Base-by-base conservation (phyloP, 1,139 yeast genomes). In the Saccharomyces pastorianus region DNA sequence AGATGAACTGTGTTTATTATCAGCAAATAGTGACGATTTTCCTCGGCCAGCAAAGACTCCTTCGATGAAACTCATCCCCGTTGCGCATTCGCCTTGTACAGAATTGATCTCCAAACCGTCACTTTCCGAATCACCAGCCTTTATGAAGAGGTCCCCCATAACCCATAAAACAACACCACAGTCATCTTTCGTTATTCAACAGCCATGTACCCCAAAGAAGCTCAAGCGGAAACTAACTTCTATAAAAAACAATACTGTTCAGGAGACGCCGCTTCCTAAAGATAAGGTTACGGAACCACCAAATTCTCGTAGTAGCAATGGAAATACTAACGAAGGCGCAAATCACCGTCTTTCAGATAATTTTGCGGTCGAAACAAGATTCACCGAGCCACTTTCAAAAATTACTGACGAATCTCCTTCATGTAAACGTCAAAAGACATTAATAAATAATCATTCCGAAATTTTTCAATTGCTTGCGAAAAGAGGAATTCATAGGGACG, bases 1-100 rank as follows among this genome's bases (percentile, higher is more conserved):
- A 52, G 72, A 69, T 56, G 72, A 69, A 53, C 57, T 62, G 47
- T 63, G 64, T 14, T 57, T 61, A 7, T 51, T 69, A 49, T 57
- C 53, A 31, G 52, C 60, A 5, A 61, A 56, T 14, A 58, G 60
- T 51, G 65, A 58, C 14, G 63, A 56, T 26, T 61, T 64, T 46
- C 56, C 57, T 34, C 27, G 47, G 42, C 51, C 47, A 1, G 44
- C 50, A 14, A 48, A 51, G n/a, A 49, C 51, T 2, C 51, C 51
- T 14, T 41, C 47, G 14, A 49, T 41, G 32, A 41, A 9, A 8
- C 41, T 49, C 13, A 28, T 49, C n/a, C 51, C 51, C 6, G 51
- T 41, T 17, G 38, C 38, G 6, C 51, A 49, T 20, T 49, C 51
- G 5, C 51, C 51, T 26, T 17, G 38, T 14, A 49, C 51, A 2